phyloP scores from a whole-genome alignment of 768 basidiomycete genomes.

The Coprinopsis cinerea region DNA sequence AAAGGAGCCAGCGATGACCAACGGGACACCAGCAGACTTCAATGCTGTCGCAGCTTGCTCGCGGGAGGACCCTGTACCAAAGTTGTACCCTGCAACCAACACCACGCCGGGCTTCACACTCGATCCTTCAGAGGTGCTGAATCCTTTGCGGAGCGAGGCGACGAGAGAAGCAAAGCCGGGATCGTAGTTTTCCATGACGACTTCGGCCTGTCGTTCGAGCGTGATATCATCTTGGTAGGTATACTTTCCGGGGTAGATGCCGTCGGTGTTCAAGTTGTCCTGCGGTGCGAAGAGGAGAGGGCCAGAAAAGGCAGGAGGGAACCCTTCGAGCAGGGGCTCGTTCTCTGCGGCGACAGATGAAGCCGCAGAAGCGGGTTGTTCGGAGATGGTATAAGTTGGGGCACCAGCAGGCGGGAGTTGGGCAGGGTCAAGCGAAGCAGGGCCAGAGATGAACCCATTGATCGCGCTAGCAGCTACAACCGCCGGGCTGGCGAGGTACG shows the following conservation, averaged over 20 bases:
- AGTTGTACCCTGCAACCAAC: slow-evolving; percentile 93
- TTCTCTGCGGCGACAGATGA: slow-evolving; percentile 23
- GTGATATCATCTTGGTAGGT: slow-evolving; percentile 99
- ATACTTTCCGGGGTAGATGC: slow-evolving; percentile 98
- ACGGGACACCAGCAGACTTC: slow-evolving; percentile 85
- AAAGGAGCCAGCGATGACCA: slow-evolving; percentile 96
- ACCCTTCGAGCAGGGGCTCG: slow-evolving; percentile 73
- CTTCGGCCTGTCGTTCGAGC: slow-evolving; percentile 85
- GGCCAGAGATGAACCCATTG: slow-evolving; percentile 86
- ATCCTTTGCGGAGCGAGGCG: slow-evolving; percentile 36
- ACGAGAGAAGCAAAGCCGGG: slow-evolving; percentile 74
- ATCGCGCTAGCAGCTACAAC: slow-evolving; percentile 96
- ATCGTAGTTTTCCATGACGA: slow-evolving; percentile 99
- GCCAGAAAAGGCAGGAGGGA: slow-evolving; percentile 80
- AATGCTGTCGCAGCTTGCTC: slow-evolving; percentile 99
- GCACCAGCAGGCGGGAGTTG: slow-evolving; percentile 43
- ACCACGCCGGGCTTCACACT: slow-evolving; percentile 57
- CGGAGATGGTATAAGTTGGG: slow-evolving; percentile 53
- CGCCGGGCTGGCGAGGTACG: slow-evolving; percentile 93
- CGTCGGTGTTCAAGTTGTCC: slow-evolving; percentile 97
- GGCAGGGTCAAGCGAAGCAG: slow-evolving; percentile 55
- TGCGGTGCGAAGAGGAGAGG: slow-evolving; percentile 90
- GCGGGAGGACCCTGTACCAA: slow-evolving; percentile 96
- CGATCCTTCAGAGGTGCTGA: slow-evolving; percentile 17
- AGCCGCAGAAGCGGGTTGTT: slow-evolving; percentile 23